phyloP scores from a whole-genome alignment of 352 stramenopile genomes.

The Phytophthora quininea region DNA sequence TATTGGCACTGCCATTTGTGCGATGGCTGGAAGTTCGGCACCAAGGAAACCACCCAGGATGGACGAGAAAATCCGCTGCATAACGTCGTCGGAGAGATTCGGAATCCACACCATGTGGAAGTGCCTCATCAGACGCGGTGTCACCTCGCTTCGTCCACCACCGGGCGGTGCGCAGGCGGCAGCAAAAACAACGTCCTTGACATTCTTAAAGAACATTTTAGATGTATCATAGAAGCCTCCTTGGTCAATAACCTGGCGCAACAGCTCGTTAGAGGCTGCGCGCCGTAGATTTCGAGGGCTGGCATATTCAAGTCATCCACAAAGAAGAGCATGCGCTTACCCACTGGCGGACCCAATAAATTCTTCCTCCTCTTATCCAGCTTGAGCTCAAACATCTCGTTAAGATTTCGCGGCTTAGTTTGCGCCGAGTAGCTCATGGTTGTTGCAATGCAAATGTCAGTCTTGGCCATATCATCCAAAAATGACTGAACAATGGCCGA shows the following conservation, averaged over 20 bases:
- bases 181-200: conserved; percentile 86
- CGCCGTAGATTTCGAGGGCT: conserved; percentile 91
- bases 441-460: conserved; percentile 75
- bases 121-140: conserved; percentile 84
- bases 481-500: conserved; percentile 92
- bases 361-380: conserved; percentile 90
- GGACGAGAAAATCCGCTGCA: conserved; percentile 90
- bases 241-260: conserved; percentile 93
- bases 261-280: conserved; percentile 91
- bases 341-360: conserved; percentile 66
- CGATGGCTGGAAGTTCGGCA: conserved; percentile 68
- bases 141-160: conserved; percentile 88
- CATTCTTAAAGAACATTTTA: conserved; percentile 95
- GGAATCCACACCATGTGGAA: conserved; percentile 94
- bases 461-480: conserved; percentile 88
- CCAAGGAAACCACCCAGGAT: conserved; percentile 91
- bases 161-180: conserved; percentile 88
- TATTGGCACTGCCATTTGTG: conserved; percentile 77
- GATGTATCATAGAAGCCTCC: conserved; percentile 90
- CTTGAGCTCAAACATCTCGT: conserved; percentile 84
- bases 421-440: conserved; percentile 92
- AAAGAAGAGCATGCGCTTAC: conserved; percentile 88
- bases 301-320: conserved; percentile 96
- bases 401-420: conserved; percentile 85
- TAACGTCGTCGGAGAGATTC: conserved; percentile 80